phyloP scores from a whole-genome alignment of 2,329 filamentous ascomycete species.

The Coniochaeta sp. region DNA sequence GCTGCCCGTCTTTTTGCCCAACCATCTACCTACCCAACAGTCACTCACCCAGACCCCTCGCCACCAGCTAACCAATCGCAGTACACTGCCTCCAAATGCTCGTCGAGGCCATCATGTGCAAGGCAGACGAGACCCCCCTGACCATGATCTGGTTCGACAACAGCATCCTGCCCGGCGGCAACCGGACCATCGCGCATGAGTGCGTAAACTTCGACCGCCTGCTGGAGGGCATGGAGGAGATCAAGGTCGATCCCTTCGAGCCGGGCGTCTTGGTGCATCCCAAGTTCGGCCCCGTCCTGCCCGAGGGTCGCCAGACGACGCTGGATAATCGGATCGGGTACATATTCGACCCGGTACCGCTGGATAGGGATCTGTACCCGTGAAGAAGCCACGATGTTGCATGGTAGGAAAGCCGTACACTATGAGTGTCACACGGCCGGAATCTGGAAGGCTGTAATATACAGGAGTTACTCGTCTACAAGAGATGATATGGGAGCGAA shows the following conservation, averaged over 20 bases:
- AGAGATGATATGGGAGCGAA: too few species aligned
- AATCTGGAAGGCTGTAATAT: too few species aligned
- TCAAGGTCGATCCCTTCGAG: constrained; percentile 15
- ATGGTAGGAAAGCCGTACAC: neutral
- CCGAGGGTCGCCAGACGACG: neutral
- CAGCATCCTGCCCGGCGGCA: constrained; percentile 14
- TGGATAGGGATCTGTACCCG: neutral
- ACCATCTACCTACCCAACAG: neutral
- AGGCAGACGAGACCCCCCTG: constrained; percentile 15
- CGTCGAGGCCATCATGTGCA: constrained; percentile 15
- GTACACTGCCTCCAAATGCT: constrained; percentile 16
- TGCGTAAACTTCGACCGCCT: constrained; percentile 14
- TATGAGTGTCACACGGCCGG: too few species aligned
- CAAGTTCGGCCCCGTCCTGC: constrained; percentile 10
- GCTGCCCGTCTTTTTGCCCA: neutral
- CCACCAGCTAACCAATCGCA: neutral
- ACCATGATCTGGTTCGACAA: constrained; percentile 17
- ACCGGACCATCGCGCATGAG: constrained; percentile 8
- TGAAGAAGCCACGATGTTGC: neutral
- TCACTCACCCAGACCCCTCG: neutral
- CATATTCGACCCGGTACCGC: neutral
- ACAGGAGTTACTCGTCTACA: too few species aligned
- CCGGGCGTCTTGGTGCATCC: constrained; percentile 14
- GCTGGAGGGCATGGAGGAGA: constrained; percentile 13
- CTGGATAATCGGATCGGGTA: constrained; percentile 1